Percentiles rank a stretch among this genome's conserved stretches.
Conservation (phyloP, 108 stramenopile genomes). For the Pseudonitzschia multistriata region DNA sequence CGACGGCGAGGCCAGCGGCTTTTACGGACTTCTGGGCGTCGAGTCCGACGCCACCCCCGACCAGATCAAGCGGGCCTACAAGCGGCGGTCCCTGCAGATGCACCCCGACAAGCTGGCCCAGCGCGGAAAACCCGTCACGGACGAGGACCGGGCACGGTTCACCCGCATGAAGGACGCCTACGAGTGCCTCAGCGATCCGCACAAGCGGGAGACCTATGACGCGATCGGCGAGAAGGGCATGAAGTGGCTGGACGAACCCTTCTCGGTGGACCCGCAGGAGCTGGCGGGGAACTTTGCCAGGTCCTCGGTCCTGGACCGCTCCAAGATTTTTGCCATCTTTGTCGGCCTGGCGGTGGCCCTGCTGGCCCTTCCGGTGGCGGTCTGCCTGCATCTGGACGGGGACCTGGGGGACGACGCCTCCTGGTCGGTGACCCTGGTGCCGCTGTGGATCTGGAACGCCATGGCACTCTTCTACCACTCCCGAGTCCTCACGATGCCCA, state of each 20-base stretch:
- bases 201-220: slow-evolving; percentile 87
- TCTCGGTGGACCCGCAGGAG: slow-evolving; percentile 84
- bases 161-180: slow-evolving; percentile 93
- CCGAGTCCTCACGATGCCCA: slow-evolving; percentile 79
- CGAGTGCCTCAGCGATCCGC: slow-evolving; percentile 83
- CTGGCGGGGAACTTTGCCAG: slow-evolving; percentile 86
- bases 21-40: slow-evolving; percentile 74
- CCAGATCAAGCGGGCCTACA: slow-evolving; percentile 94
- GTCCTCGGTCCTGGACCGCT: slow-evolving; percentile 60
- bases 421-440: slow-evolving; percentile 70
- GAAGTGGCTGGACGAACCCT: slow-evolving; percentile 87
- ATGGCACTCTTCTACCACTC: slow-evolving; percentile 75
- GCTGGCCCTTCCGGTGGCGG: slow-evolving; percentile 63
- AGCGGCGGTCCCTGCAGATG: slow-evolving; percentile 85
- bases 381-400: slow-evolving; percentile 86
- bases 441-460: slow-evolving; percentile 82
- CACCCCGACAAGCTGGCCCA: slow-evolving; percentile 98
- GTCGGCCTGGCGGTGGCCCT: slow-evolving; percentile 60
- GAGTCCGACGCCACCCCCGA: slow-evolving; percentile 64
- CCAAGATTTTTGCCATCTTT: slow-evolving; percentile 88
- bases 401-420: slow-evolving; percentile 18
- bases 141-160: slow-evolving; percentile 76
- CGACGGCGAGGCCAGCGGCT: slow-evolving; percentile 48
- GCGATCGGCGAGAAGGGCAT: slow-evolving; percentile 86
- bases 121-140: slow-evolving; percentile 74